phyloP scores from a whole-genome alignment of 2,329 filamentous ascomycete species.

The Fusarium denticulatum region DNA sequence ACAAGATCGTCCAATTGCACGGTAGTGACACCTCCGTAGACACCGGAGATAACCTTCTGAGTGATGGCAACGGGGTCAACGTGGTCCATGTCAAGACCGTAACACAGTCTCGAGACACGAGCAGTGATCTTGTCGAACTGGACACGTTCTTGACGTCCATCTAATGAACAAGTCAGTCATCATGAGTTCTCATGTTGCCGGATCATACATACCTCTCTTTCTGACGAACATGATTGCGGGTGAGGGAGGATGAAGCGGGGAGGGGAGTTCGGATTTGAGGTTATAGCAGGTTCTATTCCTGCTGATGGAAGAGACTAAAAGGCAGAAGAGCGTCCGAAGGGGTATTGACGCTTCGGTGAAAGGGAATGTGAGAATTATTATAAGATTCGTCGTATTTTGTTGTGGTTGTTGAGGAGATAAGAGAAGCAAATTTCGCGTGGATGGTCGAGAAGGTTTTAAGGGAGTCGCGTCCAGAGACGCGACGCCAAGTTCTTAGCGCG shows the following conservation, averaged over 20 bases:
- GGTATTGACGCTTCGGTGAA: constrained; percentile 17
- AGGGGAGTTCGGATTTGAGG: constrained; percentile 31
- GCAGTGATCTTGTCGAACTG: constrained; percentile 99
- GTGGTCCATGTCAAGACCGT: constrained; percentile 92
- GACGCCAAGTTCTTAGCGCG: constrained; percentile 50
- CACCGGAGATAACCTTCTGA: constrained; percentile 98
- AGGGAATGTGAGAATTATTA: constrained; percentile 28
- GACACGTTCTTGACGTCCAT: constrained; percentile 99
- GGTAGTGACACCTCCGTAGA: constrained; percentile 97
- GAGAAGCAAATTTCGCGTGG: constrained; percentile 36
- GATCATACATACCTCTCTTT: constrained; percentile 65
- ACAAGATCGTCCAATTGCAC: constrained; percentile 97
- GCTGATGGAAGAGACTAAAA: constrained; percentile 40
- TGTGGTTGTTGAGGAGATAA: constrained; percentile 41
- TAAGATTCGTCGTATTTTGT: constrained; percentile 25
- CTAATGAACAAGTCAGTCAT: constrained; percentile 60
- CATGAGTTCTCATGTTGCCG: background rate
- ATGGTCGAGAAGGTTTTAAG: constrained; percentile 50
- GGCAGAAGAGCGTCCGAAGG: constrained; percentile 34
- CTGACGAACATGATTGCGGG: constrained; percentile 66
- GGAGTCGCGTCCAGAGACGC: constrained; percentile 49
- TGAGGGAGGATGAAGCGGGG: constrained; percentile 33
- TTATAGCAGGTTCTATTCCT: constrained; percentile 38
- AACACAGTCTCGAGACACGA: constrained; percentile 96
- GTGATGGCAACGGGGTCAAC: constrained; percentile 98